Conservation (phyloP, 2,329 filamentous ascomycete species). For the Cladosporium cucumerinum region DNA sequence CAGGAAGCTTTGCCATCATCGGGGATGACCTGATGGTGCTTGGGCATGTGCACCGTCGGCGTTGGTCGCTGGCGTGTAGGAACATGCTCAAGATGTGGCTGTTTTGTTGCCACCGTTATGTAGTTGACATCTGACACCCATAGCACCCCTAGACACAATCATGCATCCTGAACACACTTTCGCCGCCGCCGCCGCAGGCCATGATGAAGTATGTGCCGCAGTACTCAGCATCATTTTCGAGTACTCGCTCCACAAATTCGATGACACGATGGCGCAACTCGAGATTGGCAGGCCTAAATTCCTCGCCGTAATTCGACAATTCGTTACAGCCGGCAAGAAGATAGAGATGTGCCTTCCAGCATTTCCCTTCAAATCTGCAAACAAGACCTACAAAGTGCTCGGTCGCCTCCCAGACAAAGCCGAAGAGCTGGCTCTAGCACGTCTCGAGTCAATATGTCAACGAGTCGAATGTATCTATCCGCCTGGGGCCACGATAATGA, state of each 20-base stretch:
- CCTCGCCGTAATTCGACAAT: constrained; percentile 9
- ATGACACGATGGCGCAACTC: constrained; percentile 13
- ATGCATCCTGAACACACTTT: neutral
- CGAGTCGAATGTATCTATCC: constrained; percentile 18
- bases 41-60: neutral
- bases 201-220: neutral
- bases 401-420: constrained; percentile 20
- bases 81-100: neutral
- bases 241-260: constrained; percentile 11
- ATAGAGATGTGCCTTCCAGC: constrained; percentile 21
- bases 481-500: constrained; percentile 19
- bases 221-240: constrained; percentile 16
- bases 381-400: constrained; percentile 19
- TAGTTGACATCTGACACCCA: neutral
- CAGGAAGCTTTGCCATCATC: neutral
- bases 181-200: neutral
- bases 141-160: neutral
- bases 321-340: neutral
- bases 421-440: constrained; percentile 6
- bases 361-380: constrained; percentile 22
- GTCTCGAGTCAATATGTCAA: neutral
- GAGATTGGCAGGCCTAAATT: constrained; percentile 11
- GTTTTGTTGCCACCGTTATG: neutral
- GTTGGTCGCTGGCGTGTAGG: neutral
- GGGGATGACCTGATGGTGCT: neutral